Evolutionary conservation across 352 stramenopile species (phyloP).

Genomic region (Globisporangium irregulare): DNA sequence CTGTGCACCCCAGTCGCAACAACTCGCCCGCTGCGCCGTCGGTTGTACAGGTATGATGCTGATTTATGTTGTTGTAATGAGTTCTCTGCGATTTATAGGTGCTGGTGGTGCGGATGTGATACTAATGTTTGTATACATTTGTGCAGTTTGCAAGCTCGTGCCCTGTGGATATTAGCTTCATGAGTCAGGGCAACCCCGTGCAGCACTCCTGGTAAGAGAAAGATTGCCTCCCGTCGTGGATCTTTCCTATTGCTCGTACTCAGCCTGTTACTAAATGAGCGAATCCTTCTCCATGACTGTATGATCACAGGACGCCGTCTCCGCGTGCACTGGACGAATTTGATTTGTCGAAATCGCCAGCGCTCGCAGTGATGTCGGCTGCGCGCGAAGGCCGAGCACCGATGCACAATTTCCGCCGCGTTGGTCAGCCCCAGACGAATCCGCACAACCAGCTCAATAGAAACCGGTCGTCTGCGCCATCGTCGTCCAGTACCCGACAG

Average conservation of each 20-base stretch:
- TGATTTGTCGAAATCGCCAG: constrained; percentile 67
- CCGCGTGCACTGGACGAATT: constrained; percentile 51
- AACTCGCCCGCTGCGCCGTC: constrained; percentile 32
- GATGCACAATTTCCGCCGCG: constrained; percentile 14
- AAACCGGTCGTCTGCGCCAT: constrained; percentile 1
- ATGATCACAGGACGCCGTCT: constrained; percentile 18
- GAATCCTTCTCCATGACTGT: background rate
- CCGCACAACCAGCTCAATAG: constrained; percentile 3
- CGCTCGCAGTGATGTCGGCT: constrained; percentile 62
- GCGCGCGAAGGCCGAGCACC: constrained; percentile 37
- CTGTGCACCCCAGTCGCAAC: constrained; percentile 25
- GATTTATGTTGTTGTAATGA: background rate
- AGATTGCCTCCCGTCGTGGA: background rate
- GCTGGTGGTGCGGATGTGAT: background rate
- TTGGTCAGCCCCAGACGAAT: constrained; percentile 11
- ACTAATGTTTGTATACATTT: background rate
- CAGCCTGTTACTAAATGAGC: too few species aligned
- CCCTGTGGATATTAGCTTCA: constrained; percentile 59
- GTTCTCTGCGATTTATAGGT: background rate
- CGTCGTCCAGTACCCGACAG: background rate
- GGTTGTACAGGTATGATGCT: constrained; percentile 40
- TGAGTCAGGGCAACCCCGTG: constrained; percentile 34
- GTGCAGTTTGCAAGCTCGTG: constrained; percentile 66
- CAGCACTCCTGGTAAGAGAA: constrained; percentile 39
- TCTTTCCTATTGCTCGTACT: background rate